phyloP scores from a whole-genome alignment of 2,329 filamentous ascomycete genomes.

The Colletotrichum lindemuthianum region DNA sequence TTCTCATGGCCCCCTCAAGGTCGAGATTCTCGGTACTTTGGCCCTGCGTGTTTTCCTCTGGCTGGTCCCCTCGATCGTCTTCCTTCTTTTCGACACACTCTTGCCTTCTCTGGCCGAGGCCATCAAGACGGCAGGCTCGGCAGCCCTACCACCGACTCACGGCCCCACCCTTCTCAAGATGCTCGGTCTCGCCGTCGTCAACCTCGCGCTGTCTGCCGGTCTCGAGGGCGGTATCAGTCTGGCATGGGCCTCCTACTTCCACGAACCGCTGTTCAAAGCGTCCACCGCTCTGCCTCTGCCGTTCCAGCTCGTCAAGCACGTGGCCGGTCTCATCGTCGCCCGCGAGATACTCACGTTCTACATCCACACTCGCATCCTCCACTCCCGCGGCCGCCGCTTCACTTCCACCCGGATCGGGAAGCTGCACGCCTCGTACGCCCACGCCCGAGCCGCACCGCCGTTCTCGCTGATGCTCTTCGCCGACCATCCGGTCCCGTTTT shows the following conservation, averaged over 20 bases:
- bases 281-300: conserved; percentile 61
- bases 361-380: conserved; percentile 78
- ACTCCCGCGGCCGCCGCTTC: conserved; percentile 50
- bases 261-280: conserved; percentile 57
- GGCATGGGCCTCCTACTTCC: conserved; percentile 46
- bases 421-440: conserved; percentile 57
- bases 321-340: conserved; percentile 52
- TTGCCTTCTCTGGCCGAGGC: conserved; percentile 74
- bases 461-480: conserved; percentile 72
- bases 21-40: conserved; percentile 79
- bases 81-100: conserved; percentile 77
- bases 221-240: conserved; percentile 55
- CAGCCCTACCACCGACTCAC: conserved; percentile 57
- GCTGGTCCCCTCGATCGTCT: conserved; percentile 76
- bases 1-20: conserved; percentile 76
- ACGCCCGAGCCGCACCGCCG: conserved; percentile 64
- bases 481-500: conserved; percentile 73
- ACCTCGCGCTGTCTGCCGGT: conserved; percentile 55
- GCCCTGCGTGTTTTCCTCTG: conserved; percentile 76
- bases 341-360: conserved; percentile 75
- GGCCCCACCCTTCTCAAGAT: conserved; percentile 46
- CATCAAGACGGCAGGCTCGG: conserved; percentile 73
- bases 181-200: conserved; percentile 55
- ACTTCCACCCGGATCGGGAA: conserved; percentile 47
- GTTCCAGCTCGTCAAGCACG: conserved; percentile 63